phyloP scores from a whole-genome alignment of 495 filamentous ascomycete genomes.

The Lepraria neglecta region DNA sequence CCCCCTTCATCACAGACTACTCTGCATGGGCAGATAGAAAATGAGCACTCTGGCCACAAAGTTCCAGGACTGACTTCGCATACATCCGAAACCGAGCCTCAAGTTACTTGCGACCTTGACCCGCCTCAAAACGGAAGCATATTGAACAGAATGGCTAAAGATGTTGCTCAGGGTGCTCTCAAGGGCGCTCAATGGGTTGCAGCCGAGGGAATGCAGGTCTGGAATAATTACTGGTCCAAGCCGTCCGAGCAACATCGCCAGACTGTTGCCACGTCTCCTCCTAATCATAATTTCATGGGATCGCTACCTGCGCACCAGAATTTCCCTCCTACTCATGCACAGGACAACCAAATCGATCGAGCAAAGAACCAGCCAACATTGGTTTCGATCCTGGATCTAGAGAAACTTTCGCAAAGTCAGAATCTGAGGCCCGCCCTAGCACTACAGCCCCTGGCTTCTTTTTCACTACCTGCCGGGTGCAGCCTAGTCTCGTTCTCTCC shows the following conservation, averaged over 20 bases:
- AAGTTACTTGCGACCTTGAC: slow-evolving; percentile 66
- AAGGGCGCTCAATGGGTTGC: slow-evolving; percentile 81
- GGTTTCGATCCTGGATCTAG: slow-evolving; percentile 79
- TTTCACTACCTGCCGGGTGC: slow-evolving; percentile 74
- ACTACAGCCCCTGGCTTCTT: slow-evolving; percentile 64
- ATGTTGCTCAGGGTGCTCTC: slow-evolving; percentile 86
- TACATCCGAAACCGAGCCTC: slow-evolving; percentile 68
- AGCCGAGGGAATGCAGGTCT: slow-evolving; percentile 76
- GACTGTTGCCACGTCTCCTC: slow-evolving; percentile 28
- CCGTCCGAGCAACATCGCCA: slow-evolving; percentile 33
- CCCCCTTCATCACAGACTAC: slow-evolving; percentile 61
- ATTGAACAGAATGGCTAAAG: slow-evolving; percentile 76
- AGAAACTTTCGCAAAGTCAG: slow-evolving; percentile 47
- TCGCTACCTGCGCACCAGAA: slow-evolving; percentile 32
- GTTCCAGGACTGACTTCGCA: slow-evolving; percentile 62
- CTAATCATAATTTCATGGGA: slow-evolving; percentile 31
- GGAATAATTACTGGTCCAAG: slow-evolving; percentile 85
- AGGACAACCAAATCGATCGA: slow-evolving; percentile 36
- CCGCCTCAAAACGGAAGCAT: slow-evolving; percentile 72
- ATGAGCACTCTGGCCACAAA: slow-evolving; percentile 39
- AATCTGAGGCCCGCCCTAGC: slow-evolving; percentile 28
- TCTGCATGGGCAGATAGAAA: slow-evolving; percentile 52
- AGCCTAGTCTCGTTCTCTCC: slow-evolving; percentile 89
- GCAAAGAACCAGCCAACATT: slow-evolving; percentile 62
- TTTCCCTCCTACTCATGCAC: slow-evolving; percentile 75